Evolutionary conservation across 192 early-diverging fungal species (phyloP).

Genomic region (Phycomyces blakesleeanus): DNA sequence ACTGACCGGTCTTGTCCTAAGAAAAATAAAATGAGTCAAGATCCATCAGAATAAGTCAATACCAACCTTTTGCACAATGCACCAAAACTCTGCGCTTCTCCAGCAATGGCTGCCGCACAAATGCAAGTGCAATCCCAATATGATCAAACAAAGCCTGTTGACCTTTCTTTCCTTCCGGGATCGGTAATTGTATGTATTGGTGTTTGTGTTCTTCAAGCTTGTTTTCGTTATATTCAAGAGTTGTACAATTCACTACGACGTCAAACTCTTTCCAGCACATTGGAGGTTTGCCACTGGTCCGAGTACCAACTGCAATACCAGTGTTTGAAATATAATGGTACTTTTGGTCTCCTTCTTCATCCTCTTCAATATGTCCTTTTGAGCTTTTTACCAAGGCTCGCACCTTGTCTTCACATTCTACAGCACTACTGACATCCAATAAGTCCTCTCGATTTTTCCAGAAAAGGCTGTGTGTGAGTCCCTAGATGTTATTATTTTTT

Average conservation of each 20-base stretch:
- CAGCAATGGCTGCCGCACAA: constrained; percentile 39
- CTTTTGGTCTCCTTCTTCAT: constrained; percentile 2
- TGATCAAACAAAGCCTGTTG: constrained; percentile 56
- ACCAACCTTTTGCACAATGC: constrained; percentile 72
- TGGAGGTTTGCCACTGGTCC: constrained; percentile 46
- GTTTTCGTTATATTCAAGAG: constrained; percentile 44
- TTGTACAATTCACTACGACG: constrained; percentile 78
- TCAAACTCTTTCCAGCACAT: constrained; percentile 69
- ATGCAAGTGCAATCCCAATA: constrained; percentile 57
- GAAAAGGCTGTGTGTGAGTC: constrained; percentile 60
- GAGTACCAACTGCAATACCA: constrained; percentile 57
- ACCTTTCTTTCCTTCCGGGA: constrained; percentile 88
- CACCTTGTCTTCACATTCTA: constrained; percentile 40
- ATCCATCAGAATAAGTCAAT: background rate
- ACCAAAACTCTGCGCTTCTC: constrained; percentile 53
- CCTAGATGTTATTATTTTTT: constrained; percentile 26
- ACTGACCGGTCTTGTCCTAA: constrained; percentile 76
- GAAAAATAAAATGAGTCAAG: background rate
- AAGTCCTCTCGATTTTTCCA: constrained; percentile 52
- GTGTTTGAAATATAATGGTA: constrained; percentile 60
- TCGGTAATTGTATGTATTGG: constrained; percentile 66
- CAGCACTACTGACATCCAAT: constrained; percentile 19
- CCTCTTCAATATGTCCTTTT: constrained; percentile 12
- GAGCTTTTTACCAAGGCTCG: constrained; percentile 24
- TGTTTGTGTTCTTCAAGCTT: constrained; percentile 10